Conservation (phyloP, 164 flowering plant genomes). For the Magnolia officinalis region DNA sequence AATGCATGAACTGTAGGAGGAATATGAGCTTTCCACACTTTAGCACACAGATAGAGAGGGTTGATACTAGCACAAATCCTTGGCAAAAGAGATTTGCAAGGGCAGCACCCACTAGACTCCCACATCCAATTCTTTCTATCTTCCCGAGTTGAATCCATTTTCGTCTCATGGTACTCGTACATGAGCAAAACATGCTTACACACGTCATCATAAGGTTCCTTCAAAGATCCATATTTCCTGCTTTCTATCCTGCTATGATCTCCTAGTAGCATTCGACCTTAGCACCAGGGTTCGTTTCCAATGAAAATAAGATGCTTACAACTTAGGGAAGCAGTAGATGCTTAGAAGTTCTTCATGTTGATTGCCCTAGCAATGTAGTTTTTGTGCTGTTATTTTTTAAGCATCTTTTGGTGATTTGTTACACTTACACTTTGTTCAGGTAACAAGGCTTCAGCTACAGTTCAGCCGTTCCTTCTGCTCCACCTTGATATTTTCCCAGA, state of each 20-base stretch:
- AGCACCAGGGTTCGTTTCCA: background rate
- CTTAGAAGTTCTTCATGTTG: background rate
- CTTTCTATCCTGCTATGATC: background rate
- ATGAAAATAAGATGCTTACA: background rate
- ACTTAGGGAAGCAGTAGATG: too few relatives aligned
- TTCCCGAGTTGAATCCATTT: too few relatives aligned
- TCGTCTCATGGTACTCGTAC: too few relatives aligned
- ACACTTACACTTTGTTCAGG: constrained; percentile 34
- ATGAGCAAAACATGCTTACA: too few relatives aligned
- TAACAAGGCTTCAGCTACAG: constrained; percentile 79
- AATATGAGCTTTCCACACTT: background rate
- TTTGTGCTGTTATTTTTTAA: background rate
- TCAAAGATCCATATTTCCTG: too few relatives aligned
- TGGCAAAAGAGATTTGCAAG: background rate
- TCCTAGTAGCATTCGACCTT: background rate
- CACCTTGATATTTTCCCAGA: constrained; percentile 83
- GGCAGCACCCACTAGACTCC: too few relatives aligned
- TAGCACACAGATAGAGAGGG: background rate
- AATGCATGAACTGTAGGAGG: too few relatives aligned
- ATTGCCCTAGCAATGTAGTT: background rate
- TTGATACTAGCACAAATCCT: background rate
- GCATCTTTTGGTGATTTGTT: background rate
- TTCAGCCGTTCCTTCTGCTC: constrained; percentile 83
- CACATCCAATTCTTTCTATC: too few relatives aligned
- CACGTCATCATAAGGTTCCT: too few relatives aligned